Conservation (phyloP, 1,284 basidiomycete species). For the Fomitopsis schrenkii region DNA sequence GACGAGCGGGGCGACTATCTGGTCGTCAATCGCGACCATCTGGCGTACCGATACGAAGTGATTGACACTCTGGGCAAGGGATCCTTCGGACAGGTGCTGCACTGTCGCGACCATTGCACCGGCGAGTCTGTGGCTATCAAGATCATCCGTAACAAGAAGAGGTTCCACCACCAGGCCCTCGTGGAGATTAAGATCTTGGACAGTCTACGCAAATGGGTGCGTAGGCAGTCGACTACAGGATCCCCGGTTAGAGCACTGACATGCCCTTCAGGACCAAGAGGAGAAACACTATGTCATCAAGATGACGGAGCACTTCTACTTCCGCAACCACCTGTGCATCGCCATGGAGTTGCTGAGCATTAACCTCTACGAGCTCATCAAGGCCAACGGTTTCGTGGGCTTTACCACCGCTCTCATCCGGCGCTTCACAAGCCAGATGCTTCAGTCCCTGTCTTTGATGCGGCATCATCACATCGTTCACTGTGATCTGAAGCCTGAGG, state of each 20-base stretch:
- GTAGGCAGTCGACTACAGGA: slow-evolving; percentile 20
- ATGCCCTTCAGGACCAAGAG: slow-evolving; percentile 73
- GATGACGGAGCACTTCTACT: slow-evolving; percentile 99
- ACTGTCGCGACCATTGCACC: slow-evolving; percentile 96
- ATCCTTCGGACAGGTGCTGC: slow-evolving; percentile 96
- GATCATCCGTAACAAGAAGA: slow-evolving; percentile 99
- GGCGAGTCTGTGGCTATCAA: slow-evolving; percentile 97
- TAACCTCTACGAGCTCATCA: slow-evolving; percentile 99
- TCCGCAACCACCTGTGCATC: slow-evolving; percentile 97
- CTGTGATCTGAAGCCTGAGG: slow-evolving; percentile 98
- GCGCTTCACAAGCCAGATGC: slow-evolving; percentile 95
- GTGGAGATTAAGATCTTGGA: slow-evolving; percentile 99
- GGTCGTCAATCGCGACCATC: slow-evolving; percentile 87
- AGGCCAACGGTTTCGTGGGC: slow-evolving; percentile 96
- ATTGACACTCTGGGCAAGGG: slow-evolving; percentile 93
- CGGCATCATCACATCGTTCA: slow-evolving; percentile 98
- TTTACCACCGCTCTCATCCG: slow-evolving; percentile 95
- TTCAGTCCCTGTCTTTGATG: slow-evolving; percentile 89
- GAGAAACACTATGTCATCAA: slow-evolving; percentile 97
- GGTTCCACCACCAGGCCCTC: slow-evolving; percentile 97
- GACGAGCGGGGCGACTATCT: slow-evolving; percentile 98
- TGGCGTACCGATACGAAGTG: slow-evolving; percentile 95
- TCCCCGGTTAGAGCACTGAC: neutral
- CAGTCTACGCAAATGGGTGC: slow-evolving; percentile 93
- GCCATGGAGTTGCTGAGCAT: slow-evolving; percentile 98